Evolutionary conservation across 306 rosid genomes (phyloP).

Genomic region (Hippophae rhamnoides): DNA sequence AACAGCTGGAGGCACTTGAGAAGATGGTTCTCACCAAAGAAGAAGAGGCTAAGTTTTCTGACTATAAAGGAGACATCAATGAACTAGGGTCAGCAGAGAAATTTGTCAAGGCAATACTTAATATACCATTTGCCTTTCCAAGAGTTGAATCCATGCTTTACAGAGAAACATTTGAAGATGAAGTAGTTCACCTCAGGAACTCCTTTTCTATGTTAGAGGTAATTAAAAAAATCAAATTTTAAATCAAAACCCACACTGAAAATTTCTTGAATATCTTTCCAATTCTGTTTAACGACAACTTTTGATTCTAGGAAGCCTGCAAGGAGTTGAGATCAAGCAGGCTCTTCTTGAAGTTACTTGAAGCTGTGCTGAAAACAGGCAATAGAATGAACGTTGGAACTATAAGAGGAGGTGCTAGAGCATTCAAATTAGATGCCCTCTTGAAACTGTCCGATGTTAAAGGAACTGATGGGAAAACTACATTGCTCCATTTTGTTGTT

Average conservation of each 20-base stretch:
- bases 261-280: not conserved
- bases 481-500: slow-evolving; percentile 85
- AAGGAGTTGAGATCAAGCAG: slow-evolving; percentile 91
- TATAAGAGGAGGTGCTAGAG: slow-evolving; percentile 85
- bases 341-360: slow-evolving; percentile 76
- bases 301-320: slow-evolving; percentile 69
- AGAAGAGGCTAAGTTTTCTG: slow-evolving; percentile 62
- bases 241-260: not conserved
- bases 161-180: slow-evolving; percentile 84
- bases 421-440: slow-evolving; percentile 84
- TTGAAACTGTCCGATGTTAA: slow-evolving; percentile 86
- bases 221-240: slow-evolving; percentile 1
- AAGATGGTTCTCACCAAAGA: slow-evolving; percentile 86
- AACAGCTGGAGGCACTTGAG: slow-evolving; percentile 82
- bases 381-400: slow-evolving; percentile 97
- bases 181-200: slow-evolving; percentile 77
- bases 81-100: slow-evolving; percentile 87
- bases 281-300: not conserved
- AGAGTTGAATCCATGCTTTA: slow-evolving; percentile 83
- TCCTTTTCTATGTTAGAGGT: slow-evolving; percentile 96
- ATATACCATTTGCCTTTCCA: slow-evolving; percentile 65
- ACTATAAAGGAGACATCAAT: slow-evolving; percentile 63
- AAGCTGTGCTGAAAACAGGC: slow-evolving; percentile 90
- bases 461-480: slow-evolving; percentile 88
- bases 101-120: slow-evolving; percentile 54